phyloP scores from a whole-genome alignment of 2,329 filamentous ascomycete genomes.

The Pestalotiopsis sp. region DNA sequence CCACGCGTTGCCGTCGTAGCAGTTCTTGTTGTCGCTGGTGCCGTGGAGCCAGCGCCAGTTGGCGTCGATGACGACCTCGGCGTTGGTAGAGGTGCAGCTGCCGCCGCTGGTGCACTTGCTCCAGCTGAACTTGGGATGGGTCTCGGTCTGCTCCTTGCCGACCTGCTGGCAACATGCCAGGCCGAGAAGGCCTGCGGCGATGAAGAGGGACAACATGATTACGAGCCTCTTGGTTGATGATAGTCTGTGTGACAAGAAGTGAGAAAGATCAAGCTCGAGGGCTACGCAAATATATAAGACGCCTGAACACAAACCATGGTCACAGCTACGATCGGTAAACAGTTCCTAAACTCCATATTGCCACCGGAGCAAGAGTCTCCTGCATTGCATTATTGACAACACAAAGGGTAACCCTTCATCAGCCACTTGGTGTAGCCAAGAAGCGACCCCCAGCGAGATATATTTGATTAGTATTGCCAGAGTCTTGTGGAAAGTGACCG shows the following conservation, averaged over 20 bases:
- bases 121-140: slow-evolving; percentile 49
- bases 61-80: slow-evolving; percentile 50
- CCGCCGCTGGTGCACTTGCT: slow-evolving; percentile 46
- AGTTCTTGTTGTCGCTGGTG: slow-evolving; percentile 42
- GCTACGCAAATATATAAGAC: not conserved
- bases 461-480: not conserved
- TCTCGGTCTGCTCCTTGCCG: slow-evolving; percentile 41
- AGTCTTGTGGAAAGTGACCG: not conserved
- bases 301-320: not conserved
- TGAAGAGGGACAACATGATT: slow-evolving; percentile 29
- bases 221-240: slow-evolving; percentile 4
- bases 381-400: not conserved
- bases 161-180: slow-evolving; percentile 43
- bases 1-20: slow-evolving; percentile 48
- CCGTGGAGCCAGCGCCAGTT: slow-evolving; percentile 57
- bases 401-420: not conserved
- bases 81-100: slow-evolving; percentile 42
- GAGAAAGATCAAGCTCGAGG: no score
- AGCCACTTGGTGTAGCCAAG: not conserved
- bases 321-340: not conserved
- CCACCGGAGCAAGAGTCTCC: not conserved
- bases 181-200: slow-evolving; percentile 36
- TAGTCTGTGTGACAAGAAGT: not conserved
- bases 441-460: not conserved
- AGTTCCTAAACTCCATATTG: not conserved